Evolutionary conservation across 768 basidiomycete species (phyloP).

Genomic region (Wakefieldia striispora): DNA sequence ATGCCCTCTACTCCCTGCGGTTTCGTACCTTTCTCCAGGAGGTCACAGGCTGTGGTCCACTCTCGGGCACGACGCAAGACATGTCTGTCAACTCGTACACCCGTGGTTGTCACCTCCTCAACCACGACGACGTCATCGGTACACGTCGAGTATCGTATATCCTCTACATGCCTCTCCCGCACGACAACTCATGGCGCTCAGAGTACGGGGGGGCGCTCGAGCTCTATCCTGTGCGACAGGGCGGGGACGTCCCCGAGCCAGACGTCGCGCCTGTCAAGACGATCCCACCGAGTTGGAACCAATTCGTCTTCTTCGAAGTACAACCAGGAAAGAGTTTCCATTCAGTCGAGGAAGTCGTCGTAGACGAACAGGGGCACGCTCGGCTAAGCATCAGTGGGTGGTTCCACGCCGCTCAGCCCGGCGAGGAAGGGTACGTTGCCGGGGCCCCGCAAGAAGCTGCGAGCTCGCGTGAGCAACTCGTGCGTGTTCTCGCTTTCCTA

Average conservation of each 20-base stretch:
- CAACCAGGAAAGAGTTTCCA: constrained; percentile 96
- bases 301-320: constrained; percentile 87
- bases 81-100: constrained; percentile 93
- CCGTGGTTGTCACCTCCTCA: constrained; percentile 88
- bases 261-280: constrained; percentile 58
- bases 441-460: constrained; percentile 67
- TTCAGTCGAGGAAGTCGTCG: constrained; percentile 95
- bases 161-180: constrained; percentile 88
- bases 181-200: constrained; percentile 73
- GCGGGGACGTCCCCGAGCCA: constrained; percentile 67
- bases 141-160: constrained; percentile 93
- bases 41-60: constrained; percentile 89
- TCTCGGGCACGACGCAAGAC: constrained; percentile 91
- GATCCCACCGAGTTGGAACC: constrained; percentile 84
- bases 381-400: constrained; percentile 92
- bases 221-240: constrained; percentile 71
- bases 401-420: constrained; percentile 92
- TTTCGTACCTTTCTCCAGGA: constrained; percentile 82
- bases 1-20: constrained; percentile 82
- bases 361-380: constrained; percentile 65
- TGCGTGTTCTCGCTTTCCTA: constrained; percentile 41
- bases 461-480: constrained; percentile 92
- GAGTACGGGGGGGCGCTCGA: constrained; percentile 95
- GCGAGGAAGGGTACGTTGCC: constrained; percentile 80
- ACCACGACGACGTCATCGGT: constrained; percentile 98